Percentiles rank a stretch among this genome's conserved stretches.
phyloP scores from a whole-genome alignment of 225 moss, liverwort and hornwort genomes.

The Marchantia paleacea region DNA sequence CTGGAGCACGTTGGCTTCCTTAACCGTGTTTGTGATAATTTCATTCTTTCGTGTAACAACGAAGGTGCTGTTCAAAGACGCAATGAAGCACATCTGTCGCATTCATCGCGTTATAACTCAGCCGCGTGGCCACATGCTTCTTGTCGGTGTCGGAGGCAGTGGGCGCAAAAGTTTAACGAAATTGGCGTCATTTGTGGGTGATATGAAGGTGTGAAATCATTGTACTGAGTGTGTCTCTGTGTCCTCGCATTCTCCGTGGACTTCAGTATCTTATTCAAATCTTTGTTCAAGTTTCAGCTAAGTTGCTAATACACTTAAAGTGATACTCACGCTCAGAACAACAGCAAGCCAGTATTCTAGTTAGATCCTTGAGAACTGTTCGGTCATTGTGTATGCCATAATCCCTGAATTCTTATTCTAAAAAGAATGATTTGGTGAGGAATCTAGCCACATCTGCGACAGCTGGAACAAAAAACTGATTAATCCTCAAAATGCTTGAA shows the following conservation, averaged over 20 bases:
- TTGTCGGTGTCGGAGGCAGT: conserved; percentile 82
- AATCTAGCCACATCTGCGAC: too few relatives aligned
- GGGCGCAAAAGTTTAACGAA: conserved; percentile 80
- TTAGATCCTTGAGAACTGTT: too few relatives aligned
- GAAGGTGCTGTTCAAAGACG: conserved; percentile 79
- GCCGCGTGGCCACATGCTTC: conserved; percentile 74
- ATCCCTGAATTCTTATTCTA: too few relatives aligned
- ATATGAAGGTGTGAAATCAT: conserved; percentile 58
- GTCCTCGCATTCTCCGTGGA: neutral
- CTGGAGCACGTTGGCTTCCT: neutral
- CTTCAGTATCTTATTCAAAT: too few relatives aligned
- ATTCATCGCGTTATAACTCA: conserved; percentile 75
- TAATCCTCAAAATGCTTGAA: too few relatives aligned
- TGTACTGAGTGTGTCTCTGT: neutral
- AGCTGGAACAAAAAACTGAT: too few relatives aligned
- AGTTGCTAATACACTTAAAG: too few relatives aligned
- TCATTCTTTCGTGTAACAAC: neutral
- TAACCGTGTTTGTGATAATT: neutral
- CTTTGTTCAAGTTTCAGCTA: too few relatives aligned
- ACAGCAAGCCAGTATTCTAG: too few relatives aligned
- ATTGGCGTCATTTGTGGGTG: conserved; percentile 64
- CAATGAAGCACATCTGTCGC: conserved; percentile 80
- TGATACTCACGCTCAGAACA: too few relatives aligned
- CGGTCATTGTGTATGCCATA: too few relatives aligned
- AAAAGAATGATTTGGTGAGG: too few relatives aligned